Evolutionary conservation across 345 rosid species (phyloP).

Genomic region (Kernera saxatilis): DNA sequence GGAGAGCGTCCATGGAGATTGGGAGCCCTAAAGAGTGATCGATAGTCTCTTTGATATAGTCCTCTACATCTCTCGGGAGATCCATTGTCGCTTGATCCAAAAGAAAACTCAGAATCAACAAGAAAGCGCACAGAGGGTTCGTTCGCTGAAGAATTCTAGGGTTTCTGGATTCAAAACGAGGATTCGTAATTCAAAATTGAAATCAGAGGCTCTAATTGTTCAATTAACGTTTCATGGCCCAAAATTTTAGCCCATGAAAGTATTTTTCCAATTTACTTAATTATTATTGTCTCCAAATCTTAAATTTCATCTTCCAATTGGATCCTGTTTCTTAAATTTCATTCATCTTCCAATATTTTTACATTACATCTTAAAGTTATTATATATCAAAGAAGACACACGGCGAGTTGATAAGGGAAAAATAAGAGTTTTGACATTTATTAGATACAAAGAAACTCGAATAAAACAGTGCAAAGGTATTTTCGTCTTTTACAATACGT

Average conservation of each 20-base stretch:
- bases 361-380: too few relatives aligned
- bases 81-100: constrained; percentile 36
- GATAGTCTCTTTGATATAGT: constrained; percentile 53
- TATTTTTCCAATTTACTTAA: background rate
- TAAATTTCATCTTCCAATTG: background rate
- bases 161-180: background rate
- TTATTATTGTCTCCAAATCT: background rate
- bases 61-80: constrained; percentile 47
- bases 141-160: constrained; percentile 2
- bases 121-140: background rate
- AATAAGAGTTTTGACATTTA: background rate
- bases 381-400: too few relatives aligned
- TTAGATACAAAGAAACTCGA: constrained; percentile 23
- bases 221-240: constrained; percentile 8
- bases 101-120: background rate
- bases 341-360: too few relatives aligned
- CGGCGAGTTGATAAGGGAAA: background rate
- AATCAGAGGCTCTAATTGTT: background rate
- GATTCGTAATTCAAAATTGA: constrained; percentile 3
- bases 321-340: too few relatives aligned
- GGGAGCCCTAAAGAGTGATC: constrained; percentile 58
- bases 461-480: background rate
- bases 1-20: constrained; percentile 42
- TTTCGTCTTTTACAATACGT: constrained; percentile 22
- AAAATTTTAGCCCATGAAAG: background rate